Conservation (phyloP, 1,139 yeast genomes). For the Geotrichum cucujoidarum region DNA sequence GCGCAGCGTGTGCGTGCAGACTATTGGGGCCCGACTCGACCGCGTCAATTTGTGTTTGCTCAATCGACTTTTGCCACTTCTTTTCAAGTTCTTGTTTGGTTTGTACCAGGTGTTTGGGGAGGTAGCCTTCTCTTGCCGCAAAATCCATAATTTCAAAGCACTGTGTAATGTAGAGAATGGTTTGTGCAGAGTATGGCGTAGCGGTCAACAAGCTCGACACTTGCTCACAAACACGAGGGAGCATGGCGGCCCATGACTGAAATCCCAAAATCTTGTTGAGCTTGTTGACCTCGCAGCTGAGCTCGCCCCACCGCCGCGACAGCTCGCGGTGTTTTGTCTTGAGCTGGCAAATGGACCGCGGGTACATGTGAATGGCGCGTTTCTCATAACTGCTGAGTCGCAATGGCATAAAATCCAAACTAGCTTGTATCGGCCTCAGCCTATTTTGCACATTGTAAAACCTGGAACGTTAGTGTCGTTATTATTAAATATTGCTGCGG, state of each 20-base stretch:
- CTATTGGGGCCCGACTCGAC: not conserved
- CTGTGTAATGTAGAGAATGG: not conserved
- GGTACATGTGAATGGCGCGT: constrained; percentile 36
- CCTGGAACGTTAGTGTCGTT: constrained; percentile 3
- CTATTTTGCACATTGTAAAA: constrained; percentile 1
- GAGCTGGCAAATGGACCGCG: constrained; percentile 39
- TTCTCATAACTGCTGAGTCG: constrained; percentile 47
- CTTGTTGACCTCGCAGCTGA: constrained; percentile 30
- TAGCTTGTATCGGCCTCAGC: constrained; percentile 53
- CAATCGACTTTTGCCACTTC: not conserved
- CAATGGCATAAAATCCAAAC: constrained; percentile 56
- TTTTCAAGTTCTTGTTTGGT: not conserved
- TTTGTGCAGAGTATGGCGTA: constrained; percentile 24
- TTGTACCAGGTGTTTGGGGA: not conserved
- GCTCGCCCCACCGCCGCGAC: constrained; percentile 40
- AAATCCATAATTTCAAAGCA: constrained; percentile 4
- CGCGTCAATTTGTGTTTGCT: not conserved
- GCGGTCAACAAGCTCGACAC: constrained; percentile 27
- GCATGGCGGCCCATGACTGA: constrained; percentile 1
- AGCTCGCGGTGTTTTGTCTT: constrained; percentile 42
- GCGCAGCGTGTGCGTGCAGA: not conserved
- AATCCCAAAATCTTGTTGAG: not conserved
- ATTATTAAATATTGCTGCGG: not conserved
- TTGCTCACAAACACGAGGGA: constrained; percentile 1
- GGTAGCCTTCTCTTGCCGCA: not conserved